These are phyloP conservation scores for Rhododendron kiyosumense DNA, from an alignment of 148 eudicot species.

Conservation along the genomic window DNA sequence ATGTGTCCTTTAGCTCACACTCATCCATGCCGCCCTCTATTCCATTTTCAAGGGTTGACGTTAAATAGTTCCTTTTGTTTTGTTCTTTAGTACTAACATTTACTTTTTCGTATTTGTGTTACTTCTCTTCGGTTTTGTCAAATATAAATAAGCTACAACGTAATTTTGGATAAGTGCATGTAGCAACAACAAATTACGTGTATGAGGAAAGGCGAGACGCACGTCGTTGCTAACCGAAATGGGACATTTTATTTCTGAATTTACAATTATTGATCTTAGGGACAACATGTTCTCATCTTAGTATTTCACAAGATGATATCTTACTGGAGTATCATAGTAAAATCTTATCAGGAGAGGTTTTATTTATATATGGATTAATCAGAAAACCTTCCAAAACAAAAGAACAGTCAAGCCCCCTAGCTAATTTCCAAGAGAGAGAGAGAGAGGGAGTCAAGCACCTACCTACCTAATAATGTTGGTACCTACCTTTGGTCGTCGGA, in stretches of 20 bases:
- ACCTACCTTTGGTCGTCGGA: not conserved
- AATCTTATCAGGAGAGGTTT: not conserved
- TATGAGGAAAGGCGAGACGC: no score
- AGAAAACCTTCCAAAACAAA: not conserved
- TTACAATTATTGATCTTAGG: not conserved
- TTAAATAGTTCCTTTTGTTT: not conserved
- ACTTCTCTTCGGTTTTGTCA: not conserved
- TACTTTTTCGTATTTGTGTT: not conserved
- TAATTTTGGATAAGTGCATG: not conserved
- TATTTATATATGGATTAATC: not conserved
- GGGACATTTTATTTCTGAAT: not conserved
- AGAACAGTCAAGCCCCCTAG: not conserved
- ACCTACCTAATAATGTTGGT: slow-evolving; percentile 10
- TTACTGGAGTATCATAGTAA: not conserved
- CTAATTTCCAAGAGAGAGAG: no score
- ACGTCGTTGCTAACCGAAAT: no score
- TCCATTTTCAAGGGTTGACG: not conserved
- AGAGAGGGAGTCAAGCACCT: no score
- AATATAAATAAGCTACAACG: not conserved
- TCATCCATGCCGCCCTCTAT: not conserved
- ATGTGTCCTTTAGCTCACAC: not conserved
- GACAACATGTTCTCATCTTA: not conserved
- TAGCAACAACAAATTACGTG: not conserved
- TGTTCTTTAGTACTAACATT: not conserved
- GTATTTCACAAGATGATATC: not conserved